Evolutionary conservation across 495 filamentous ascomycete genomes (phyloP), one percentile per base, ranked within the genome.

Genomic region (Penicillium lividum): DNA sequence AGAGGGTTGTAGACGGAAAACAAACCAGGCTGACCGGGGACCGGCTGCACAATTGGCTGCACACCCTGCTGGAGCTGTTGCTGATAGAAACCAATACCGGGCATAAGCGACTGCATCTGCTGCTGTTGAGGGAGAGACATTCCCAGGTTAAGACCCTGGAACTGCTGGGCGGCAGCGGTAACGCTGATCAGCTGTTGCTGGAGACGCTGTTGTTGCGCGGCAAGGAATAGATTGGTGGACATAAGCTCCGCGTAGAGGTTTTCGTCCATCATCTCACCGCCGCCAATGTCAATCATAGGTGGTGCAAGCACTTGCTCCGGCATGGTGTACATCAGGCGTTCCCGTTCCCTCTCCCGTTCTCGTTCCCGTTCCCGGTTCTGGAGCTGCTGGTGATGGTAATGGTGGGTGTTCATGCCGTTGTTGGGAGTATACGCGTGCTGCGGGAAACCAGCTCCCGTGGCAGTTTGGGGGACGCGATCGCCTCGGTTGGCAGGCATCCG

Each of bases 251-350:
- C 88, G 60, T 93, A 90, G 36, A 93, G 65, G 49, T 85, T 87
- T 55, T 92, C 91, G 65, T 96, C 92, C 69, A 95, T 87, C 46
- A 82, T 79, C 60, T 89, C 85, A 54, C 84, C 82, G 50, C 74
- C 81, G 33, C 73, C 75, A 31, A 91, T 78, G 66, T 89, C 82
- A 60, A 96, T 73, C 57, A 87, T 81, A 15, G 92, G 92, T 45
- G 92, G 91, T 13, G 91, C 92, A 46, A 97, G 80, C 49, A 94
- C 84, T 75, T 96, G 92, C 66, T 96, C 91, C 22, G 91, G 84
- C 58, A 85, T 73, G 52, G 84, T 82, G 69, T 89, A 89, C 73
- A 88, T 77, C 54, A 86, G 84, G 60, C 77, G 82, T 40, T 40
- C 38, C 38, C 38, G 58, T 64, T 68, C n/a, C 50, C 53, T 16